Base-by-base conservation (phyloP, 768 basidiomycete genomes). In the Agaricus subrufescens region DNA sequence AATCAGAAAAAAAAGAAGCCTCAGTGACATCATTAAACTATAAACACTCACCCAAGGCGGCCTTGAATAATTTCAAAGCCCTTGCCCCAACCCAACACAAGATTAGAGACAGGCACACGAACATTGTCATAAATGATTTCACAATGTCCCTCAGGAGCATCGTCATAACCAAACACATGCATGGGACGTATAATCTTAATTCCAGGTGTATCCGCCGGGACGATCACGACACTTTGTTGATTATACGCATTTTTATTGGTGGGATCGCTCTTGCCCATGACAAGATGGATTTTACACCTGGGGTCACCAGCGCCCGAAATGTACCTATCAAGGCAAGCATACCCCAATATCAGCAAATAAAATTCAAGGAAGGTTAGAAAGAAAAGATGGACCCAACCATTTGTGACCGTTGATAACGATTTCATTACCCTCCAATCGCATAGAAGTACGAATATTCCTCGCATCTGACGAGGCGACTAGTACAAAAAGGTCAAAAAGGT, bases 61-160 rank as follows among this genome's bases (percentile, higher is more conserved):
- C 94, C 94, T 82, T 98, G 95, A 59, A 98, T 91, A 60, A 95
- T 94, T 82, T 98, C 97, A 62, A 99, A 99, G 4, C 97, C 97
- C 60, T 82, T 81, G 12, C 97, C 95, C 90, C 95, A 95, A 4
- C 96, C 96, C 25, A 90, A 80, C 12, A 99, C 81, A 48, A 98
- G 68, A 67, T 94, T 94, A 52, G 74, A 72, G 57, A 91, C 69
- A 8, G 94, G 94, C 15, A 99, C 88, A 34, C 91, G 85, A 27
- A 98, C 97, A 66, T 97, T 91, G 25, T 94, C 88, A 62, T 98
- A 99, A 58, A 90, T 82, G 52, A 99, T 81, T 72, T 99, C 97
- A 64, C 87, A 97, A 66, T 99, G 97, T 0, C 97, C 97, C 68
- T 97, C 94, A 0, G 94, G 93, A 4, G 95, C 94, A 67, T 95